Conservation (phyloP, 2,329 filamentous ascomycete genomes). For the Trichoderma breve region DNA sequence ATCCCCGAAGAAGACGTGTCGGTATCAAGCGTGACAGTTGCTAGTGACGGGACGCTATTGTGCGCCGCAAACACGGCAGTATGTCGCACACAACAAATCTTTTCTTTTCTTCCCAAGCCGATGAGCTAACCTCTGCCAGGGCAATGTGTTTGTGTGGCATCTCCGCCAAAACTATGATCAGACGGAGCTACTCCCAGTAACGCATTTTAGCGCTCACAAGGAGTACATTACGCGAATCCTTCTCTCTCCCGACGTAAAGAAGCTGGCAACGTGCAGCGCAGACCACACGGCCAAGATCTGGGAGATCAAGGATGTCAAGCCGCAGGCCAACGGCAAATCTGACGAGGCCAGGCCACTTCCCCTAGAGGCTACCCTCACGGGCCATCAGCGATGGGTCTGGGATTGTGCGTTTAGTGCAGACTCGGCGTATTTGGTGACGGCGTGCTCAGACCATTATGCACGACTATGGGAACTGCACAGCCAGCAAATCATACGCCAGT, state of each 20-base stretch:
- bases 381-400: slow-evolving; percentile 96
- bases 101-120: not conserved
- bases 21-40: slow-evolving; percentile 91
- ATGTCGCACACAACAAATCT: slow-evolving; percentile 30
- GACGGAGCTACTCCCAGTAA: slow-evolving; percentile 81
- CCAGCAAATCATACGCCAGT: slow-evolving; percentile 88
- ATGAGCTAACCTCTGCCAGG: slow-evolving; percentile 49
- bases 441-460: slow-evolving; percentile 91
- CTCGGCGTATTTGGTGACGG: slow-evolving; percentile 88
- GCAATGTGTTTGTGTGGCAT: slow-evolving; percentile 96
- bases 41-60: slow-evolving; percentile 86
- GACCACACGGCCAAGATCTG: slow-evolving; percentile 96
- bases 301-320: slow-evolving; percentile 75
- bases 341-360: slow-evolving; percentile 62
- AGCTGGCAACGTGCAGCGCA: slow-evolving; percentile 88
- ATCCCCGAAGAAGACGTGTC: slow-evolving; percentile 95
- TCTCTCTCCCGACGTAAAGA: slow-evolving; percentile 88
- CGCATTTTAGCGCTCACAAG: slow-evolving; percentile 85
- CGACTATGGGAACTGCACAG: slow-evolving; percentile 84
- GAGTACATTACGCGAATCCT: slow-evolving; percentile 92
- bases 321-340: slow-evolving; percentile 32
- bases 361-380: slow-evolving; percentile 81
- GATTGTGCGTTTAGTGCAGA: slow-evolving; percentile 95
- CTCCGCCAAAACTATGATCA: slow-evolving; percentile 80
- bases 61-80: slow-evolving; percentile 92